These are phyloP conservation scores for Penicillium sp. DNA, from an alignment of 2,329 filamentous ascomycete species.

Conservation along the genomic window DNA sequence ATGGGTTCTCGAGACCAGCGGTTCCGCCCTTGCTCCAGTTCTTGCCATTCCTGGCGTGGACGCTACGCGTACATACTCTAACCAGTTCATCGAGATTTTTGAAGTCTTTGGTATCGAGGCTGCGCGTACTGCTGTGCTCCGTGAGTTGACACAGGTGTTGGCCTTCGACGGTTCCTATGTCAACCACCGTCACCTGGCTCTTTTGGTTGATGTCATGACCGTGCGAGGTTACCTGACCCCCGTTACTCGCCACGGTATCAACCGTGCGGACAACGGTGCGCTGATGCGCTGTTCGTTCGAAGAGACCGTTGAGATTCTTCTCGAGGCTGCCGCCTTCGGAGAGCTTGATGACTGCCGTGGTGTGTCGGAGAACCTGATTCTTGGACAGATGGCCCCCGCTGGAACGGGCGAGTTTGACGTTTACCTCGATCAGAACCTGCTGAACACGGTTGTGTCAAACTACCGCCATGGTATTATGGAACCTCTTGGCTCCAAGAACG, in stretches of 20 bases:
- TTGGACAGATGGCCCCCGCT: constrained; percentile 95
- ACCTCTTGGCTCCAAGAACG: constrained; percentile 71
- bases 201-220: constrained; percentile 97
- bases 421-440: constrained; percentile 89
- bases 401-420: constrained; percentile 96
- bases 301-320: constrained; percentile 96
- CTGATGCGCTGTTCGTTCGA: constrained; percentile 99
- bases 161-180: constrained; percentile 99
- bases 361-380: constrained; percentile 98
- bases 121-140: constrained; percentile 79
- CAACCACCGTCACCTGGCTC: constrained; percentile 94
- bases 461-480: constrained; percentile 83
- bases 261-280: constrained; percentile 94
- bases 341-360: constrained; percentile 97
- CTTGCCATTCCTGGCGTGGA: constrained; percentile 87
- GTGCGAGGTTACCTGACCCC: constrained; percentile 91
- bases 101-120: constrained; percentile 97
- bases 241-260: constrained; percentile 97
- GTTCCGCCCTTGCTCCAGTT: constrained; percentile 81
- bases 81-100: constrained; percentile 92
- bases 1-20: constrained; percentile 94
- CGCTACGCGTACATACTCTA: constrained; percentile 81
- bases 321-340: constrained; percentile 91
- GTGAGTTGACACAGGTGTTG: constrained; percentile 87
- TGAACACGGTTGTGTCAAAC: constrained; percentile 90